Conservation (phyloP, 257 asterid species). For the Capsicum baccatum region DNA sequence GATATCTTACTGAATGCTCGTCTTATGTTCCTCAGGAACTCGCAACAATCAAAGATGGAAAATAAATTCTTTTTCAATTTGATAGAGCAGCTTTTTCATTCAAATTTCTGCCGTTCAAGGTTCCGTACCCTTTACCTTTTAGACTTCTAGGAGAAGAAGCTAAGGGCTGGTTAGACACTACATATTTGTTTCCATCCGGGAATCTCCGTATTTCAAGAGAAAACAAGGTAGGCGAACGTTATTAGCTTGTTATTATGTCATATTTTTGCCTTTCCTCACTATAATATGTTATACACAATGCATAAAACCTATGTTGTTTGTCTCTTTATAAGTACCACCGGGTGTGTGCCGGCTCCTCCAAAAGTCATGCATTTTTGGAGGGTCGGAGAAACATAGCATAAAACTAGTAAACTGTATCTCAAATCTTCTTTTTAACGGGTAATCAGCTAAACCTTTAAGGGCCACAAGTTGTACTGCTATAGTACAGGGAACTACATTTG, state of each 20-base stretch:
- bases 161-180: conserved; percentile 94
- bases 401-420: background rate
- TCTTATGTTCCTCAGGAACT: conserved; percentile 55
- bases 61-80: conserved; percentile 76
- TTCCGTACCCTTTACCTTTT: conserved; percentile 95
- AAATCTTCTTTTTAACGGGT: conserved; percentile 6
- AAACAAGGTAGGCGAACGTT: conserved; percentile 68
- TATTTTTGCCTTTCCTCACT: conserved; percentile 2
- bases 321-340: background rate
- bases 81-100: conserved; percentile 91
- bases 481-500: conserved; percentile 99
- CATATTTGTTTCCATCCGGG: conserved; percentile 87
- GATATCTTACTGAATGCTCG: background rate
- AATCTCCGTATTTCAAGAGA: conserved; percentile 88
- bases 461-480: conserved; percentile 41
- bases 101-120: conserved; percentile 84
- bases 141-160: conserved; percentile 95
- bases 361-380: background rate
- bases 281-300: background rate
- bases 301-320: background rate
- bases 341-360: background rate
- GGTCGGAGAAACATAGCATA: background rate
- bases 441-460: conserved; percentile 18
- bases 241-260: background rate
- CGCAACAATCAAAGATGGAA: conserved; percentile 70